Base-by-base conservation (phyloP, 495 filamentous ascomycete species). In the Xylaria scruposa region DNA sequence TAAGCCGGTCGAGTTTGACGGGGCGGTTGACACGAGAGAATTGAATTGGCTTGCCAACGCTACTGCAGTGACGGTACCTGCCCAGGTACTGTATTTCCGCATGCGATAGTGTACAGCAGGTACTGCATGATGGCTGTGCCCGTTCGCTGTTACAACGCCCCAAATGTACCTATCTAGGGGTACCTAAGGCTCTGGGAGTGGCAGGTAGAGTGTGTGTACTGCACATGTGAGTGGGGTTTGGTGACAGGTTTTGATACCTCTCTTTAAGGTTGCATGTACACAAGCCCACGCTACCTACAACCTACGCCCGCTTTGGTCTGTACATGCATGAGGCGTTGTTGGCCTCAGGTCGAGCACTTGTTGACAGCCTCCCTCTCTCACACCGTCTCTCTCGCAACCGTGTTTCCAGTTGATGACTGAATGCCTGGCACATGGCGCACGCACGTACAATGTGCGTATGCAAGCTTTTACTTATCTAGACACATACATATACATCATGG, bases 321-420 rank as follows among this genome's bases (percentile, higher is more conserved):
- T 12, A 42, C 38, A 13, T 42, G 38, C 38, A 42, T 42, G 10
- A 42, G 38, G 38, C 38, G 38, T 42, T 42, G 38, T 42, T 42
- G 38, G 38, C 38, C 38, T 42, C 12, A 42, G 38, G 38, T 42
- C 13, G 38, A 13, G 9, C 9, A 42, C 38, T 42, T 42, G 49
- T 51, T 51, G n/a, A 51, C 49, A 51, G n/a, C 49, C 17, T 21
- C 36, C 6, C 33, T n/a, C 15, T 42, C 49, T 51, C 49, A 51
- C 49, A 51, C 49, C 49, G 49, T 51, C 17, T 49, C 46, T 51
- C 49, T 51, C 12, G n/a, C n/a, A 24, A 51, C 21, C 49, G 21
- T 51, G 49, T 51, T 51, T 51, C 49, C 49, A 51, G n/a, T 51
- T 51, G 49, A 51, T 51, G 49, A 51, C n/a, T 24, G n/a, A n/a